phyloP scores from a whole-genome alignment of 176 grass and related monocot species.

The Juncus effusus region DNA sequence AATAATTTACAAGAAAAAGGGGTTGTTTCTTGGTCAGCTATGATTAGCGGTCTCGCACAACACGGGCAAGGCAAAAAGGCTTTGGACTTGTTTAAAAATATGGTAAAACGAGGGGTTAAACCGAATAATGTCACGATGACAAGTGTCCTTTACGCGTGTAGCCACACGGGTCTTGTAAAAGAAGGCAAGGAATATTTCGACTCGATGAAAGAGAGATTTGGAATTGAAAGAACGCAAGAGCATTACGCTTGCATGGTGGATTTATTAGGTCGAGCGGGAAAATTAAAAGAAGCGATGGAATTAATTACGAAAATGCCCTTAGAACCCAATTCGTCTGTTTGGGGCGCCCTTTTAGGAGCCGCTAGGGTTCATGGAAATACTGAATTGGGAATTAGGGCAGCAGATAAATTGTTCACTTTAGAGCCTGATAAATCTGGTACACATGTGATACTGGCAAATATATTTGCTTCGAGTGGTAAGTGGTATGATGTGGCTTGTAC shows the following conservation, averaged over 20 bases:
- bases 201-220: constrained; percentile 67
- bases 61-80: constrained; percentile 75
- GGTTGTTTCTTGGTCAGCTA: constrained; percentile 93
- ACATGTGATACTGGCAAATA: constrained; percentile 70
- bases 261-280: constrained; percentile 76
- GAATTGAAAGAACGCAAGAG: constrained; percentile 64
- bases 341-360: constrained; percentile 70
- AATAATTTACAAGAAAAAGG: constrained; percentile 52
- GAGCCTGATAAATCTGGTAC: constrained; percentile 83
- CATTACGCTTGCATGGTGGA: constrained; percentile 88
- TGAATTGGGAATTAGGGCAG: constrained; percentile 53
- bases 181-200: constrained; percentile 68
- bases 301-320: constrained; percentile 70
- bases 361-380: constrained; percentile 59
- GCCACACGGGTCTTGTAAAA: constrained; percentile 70
- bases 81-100: constrained; percentile 57
- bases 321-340: constrained; percentile 57
- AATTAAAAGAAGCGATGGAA: constrained; percentile 73
- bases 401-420: constrained; percentile 62
- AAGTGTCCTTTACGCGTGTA: constrained; percentile 84
- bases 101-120: constrained; percentile 52
- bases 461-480: constrained; percentile 71
- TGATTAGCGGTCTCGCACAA: constrained; percentile 87
- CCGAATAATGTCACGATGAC: constrained; percentile 83
- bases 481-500: constrained; percentile 59